Conservation (phyloP, 306 rosid genomes). For the Benincasa hispida region DNA sequence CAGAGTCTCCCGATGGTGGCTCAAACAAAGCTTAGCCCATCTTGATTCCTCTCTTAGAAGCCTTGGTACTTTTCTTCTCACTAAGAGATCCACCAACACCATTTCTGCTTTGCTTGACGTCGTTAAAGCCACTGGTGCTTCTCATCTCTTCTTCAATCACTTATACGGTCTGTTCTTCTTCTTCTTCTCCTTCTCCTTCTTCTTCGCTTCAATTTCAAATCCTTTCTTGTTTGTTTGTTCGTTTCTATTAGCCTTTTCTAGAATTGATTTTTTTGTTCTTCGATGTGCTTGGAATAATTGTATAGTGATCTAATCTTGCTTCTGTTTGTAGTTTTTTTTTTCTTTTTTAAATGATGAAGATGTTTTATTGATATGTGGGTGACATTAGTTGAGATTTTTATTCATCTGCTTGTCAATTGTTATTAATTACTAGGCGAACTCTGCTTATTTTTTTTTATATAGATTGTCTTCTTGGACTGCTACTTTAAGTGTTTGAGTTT, state of each 20-base stretch:
- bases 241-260: no score
- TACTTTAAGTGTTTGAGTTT: neutral
- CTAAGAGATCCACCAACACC: conserved; percentile 65
- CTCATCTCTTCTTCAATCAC: conserved; percentile 88
- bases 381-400: neutral
- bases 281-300: neutral
- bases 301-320: neutral
- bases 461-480: neutral
- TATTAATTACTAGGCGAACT: neutral
- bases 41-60: conserved; percentile 75
- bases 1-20: conserved; percentile 98
- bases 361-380: neutral
- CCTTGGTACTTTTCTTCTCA: conserved; percentile 68
- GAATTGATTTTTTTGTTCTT: neutral
- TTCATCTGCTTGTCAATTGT: neutral
- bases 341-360: neutral
- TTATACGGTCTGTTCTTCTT: conserved; percentile 59
- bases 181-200: no score
- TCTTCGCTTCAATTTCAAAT: no score
- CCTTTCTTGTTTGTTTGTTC: neutral
- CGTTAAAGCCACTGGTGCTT: conserved; percentile 71
- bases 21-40: conserved; percentile 71
- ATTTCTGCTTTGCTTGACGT: conserved; percentile 78
- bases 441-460: neutral
- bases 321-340: neutral